Base-by-base conservation (phyloP, 2,329 filamentous ascomycete genomes). In the Pseudomassariella vexata region DNA sequence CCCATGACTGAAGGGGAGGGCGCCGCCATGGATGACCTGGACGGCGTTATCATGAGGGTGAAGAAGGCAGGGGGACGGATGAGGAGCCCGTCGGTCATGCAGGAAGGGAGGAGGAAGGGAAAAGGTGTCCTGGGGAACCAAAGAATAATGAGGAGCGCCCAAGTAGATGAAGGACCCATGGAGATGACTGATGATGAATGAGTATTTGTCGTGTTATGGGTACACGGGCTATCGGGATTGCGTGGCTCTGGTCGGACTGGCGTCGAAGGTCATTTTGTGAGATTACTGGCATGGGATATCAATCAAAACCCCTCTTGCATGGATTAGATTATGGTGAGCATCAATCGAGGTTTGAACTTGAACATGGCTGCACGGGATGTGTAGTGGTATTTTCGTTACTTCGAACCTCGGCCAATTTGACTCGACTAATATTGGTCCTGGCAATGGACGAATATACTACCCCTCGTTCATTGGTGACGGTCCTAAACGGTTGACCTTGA, bases 111-210 rank as follows among this genome's bases (percentile, higher is more conserved):
- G 24, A 27, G 22, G 26, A 38, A 35, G 24, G 32, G 15, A 28
- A 31, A 21, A 16, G 18, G 20, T 5, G 10, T 12, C 11, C 12
- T 25, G 1, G 22, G 36, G 17, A 29, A 21, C 15, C 29, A 30
- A 19, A 28, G 23, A 16, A 35, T 32, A 22, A 38, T 38, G 15
- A 32, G 35, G 36, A 32, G 36, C 15, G 17, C 26, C 26, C 19
- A 23, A 14, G 30, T 22, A n/a, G 25, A 35, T n/a, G 30, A 34
- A 8, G 30, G 25, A 9, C 32, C 34, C 18, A 33, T 38, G 24
- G 24, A 34, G 24, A 31, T 38, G 36, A 32, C 32, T 24, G 36
- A 29, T 12, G 32, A 30, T 15, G 32, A 32, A 16, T 38, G 27
- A 31, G 20, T 23, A 33, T 27, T 18, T 19, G 30, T 11, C n/a